Conservation (phyloP, 805 yeast species). For the Saccharomycopsis oosterbeekiorum region DNA sequence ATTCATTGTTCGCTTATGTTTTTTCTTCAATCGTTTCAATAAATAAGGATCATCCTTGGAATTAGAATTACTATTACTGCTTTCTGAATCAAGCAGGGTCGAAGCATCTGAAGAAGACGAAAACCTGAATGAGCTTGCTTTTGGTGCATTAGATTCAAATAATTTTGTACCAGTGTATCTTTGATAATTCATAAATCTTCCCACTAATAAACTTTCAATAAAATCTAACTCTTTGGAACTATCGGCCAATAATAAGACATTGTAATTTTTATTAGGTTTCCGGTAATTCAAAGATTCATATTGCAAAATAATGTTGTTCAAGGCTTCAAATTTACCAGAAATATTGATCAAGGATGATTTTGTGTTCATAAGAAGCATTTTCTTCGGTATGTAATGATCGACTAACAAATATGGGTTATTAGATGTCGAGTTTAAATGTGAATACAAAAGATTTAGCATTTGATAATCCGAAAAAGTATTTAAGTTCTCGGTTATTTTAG, state of each 20-base stretch:
- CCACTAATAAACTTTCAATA: slow-evolving; percentile 69
- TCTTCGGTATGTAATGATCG: slow-evolving; percentile 69
- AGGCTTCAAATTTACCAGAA: slow-evolving; percentile 50
- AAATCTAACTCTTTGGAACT: slow-evolving; percentile 64
- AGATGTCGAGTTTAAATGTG: slow-evolving; percentile 18
- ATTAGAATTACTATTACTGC: not conserved
- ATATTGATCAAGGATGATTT: slow-evolving; percentile 42
- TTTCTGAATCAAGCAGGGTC: not conserved
- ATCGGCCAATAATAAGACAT: slow-evolving; percentile 43
- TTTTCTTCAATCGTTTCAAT: slow-evolving; percentile 5
- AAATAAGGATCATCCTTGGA: slow-evolving; percentile 18
- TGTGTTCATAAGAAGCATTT: slow-evolving; percentile 54
- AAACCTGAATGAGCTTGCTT: not conserved
- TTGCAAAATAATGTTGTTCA: slow-evolving; percentile 39
- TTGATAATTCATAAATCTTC: slow-evolving; percentile 53
- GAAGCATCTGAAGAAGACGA: not conserved
- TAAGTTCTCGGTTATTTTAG: not conserved
- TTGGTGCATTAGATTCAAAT: slow-evolving; percentile 28
- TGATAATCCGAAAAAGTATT: slow-evolving; percentile 1
- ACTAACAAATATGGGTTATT: slow-evolving; percentile 66
- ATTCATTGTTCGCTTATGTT: slow-evolving; percentile 8
- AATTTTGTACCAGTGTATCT: slow-evolving; percentile 60
- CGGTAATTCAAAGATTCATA: slow-evolving; percentile 23
- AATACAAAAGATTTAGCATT: slow-evolving; percentile 7
- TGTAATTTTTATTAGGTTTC: slow-evolving; percentile 20